Evolutionary conservation across 768 basidiomycete species (phyloP).

Genomic region (Lactifluus echinatus): DNA sequence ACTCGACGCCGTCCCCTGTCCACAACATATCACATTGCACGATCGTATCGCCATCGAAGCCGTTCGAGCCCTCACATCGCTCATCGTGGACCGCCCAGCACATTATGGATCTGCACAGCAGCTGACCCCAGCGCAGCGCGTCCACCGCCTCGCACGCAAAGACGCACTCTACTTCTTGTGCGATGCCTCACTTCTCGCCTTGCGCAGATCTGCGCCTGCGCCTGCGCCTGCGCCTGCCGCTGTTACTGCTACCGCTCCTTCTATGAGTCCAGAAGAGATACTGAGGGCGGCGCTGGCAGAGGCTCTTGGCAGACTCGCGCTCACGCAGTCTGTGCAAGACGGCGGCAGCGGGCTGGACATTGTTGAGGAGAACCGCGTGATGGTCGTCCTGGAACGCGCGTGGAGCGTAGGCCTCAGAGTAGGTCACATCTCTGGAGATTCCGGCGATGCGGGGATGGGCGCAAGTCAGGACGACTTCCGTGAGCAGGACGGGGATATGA

Average conservation of each 20-base stretch:
- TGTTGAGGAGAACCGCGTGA: conserved; percentile 5
- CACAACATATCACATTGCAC: background rate
- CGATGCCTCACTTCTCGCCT: background rate
- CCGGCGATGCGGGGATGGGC: background rate
- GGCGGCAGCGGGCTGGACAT: conserved; percentile 2
- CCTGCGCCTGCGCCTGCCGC: background rate
- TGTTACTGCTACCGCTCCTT: no score
- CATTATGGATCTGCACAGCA: no score
- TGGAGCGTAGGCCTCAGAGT: conserved; percentile 11
- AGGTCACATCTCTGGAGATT: background rate
- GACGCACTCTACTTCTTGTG: conserved; percentile 15
- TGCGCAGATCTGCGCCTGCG: background rate
- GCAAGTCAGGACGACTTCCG: background rate
- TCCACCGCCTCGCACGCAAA: conserved; percentile 14
- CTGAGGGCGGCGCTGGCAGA: background rate
- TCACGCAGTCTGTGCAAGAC: background rate
- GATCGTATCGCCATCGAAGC: conserved; percentile 6
- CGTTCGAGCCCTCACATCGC: conserved; percentile 6
- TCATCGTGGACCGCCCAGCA: background rate
- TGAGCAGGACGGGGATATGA: background rate
- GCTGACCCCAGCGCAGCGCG: background rate
- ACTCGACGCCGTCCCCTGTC: background rate
- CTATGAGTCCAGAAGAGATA: background rate
- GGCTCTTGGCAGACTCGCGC: conserved; percentile 10
- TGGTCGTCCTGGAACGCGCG: conserved; percentile 10